phyloP scores from a whole-genome alignment of 164 flowering plant genomes.

The Vitis rotundifolia region DNA sequence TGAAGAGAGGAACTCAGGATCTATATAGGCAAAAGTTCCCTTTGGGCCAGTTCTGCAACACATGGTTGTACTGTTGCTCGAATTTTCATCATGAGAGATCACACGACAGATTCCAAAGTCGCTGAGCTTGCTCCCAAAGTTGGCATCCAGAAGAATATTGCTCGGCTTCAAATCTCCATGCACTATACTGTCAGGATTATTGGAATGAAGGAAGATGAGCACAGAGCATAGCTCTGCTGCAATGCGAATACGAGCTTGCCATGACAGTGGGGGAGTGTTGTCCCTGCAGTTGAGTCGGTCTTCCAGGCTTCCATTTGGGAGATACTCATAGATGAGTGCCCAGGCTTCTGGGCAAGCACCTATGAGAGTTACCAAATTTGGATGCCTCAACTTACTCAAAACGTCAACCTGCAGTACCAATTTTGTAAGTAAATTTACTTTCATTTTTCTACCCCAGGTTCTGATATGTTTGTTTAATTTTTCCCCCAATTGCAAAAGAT shows the following conservation, averaged over 20 bases:
- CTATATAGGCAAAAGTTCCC: slow-evolving; percentile 72
- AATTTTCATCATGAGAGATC: slow-evolving; percentile 20
- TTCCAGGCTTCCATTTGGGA: slow-evolving; percentile 85
- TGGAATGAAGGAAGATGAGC: slow-evolving; percentile 79
- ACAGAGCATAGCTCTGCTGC: slow-evolving; percentile 80
- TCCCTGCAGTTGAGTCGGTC: slow-evolving; percentile 78
- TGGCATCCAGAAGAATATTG: slow-evolving; percentile 75
- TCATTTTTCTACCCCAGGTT: neutral
- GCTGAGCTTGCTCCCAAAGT: slow-evolving; percentile 64
- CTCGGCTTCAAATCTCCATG: slow-evolving; percentile 86
- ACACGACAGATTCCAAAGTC: slow-evolving; percentile 81
- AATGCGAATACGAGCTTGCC: slow-evolving; percentile 77
- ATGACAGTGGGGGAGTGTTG: slow-evolving; percentile 70
- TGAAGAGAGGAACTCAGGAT: slow-evolving; percentile 71
- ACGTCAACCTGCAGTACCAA: slow-evolving; percentile 63
- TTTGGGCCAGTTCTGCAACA: slow-evolving; percentile 56
- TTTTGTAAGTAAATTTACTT: neutral
- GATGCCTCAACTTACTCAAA: slow-evolving; percentile 80
- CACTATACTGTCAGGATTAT: slow-evolving; percentile 58
- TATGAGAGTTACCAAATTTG: slow-evolving; percentile 77
- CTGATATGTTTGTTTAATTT: neutral
- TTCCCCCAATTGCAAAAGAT: neutral
- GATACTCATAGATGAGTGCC: slow-evolving; percentile 79
- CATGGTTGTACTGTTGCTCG: slow-evolving; percentile 24
- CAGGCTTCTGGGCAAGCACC: slow-evolving; percentile 85